These are phyloP conservation scores for Sporothrix variecibatus DNA, from an alignment of 2,329 filamentous ascomycete genomes.

Conservation along the genomic window DNA sequence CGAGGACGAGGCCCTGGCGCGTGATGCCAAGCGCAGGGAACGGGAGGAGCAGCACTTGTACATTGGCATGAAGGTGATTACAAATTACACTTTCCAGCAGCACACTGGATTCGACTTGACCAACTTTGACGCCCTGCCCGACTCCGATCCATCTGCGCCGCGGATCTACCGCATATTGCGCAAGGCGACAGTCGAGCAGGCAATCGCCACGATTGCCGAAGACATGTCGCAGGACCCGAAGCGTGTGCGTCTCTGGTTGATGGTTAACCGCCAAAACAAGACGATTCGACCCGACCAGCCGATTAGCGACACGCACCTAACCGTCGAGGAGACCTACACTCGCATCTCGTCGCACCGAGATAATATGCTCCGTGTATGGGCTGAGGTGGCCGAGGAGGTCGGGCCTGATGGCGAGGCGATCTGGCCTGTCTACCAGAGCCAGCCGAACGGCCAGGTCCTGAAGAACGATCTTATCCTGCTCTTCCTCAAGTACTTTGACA, in stretches of 20 bases:
- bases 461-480: constrained; percentile 72
- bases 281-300: constrained; percentile 89
- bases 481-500: constrained; percentile 91
- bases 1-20: constrained; percentile 64
- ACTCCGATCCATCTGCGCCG: constrained; percentile 66
- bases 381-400: constrained; percentile 72
- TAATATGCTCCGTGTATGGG: constrained; percentile 79
- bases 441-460: constrained; percentile 57
- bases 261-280: constrained; percentile 99
- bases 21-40: constrained; percentile 80
- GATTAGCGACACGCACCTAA: constrained; percentile 74
- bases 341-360: constrained; percentile 62
- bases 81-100: constrained; percentile 75
- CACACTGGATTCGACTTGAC: constrained; percentile 85
- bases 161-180: constrained; percentile 72
- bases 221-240: constrained; percentile 69
- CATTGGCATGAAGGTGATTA: constrained; percentile 79
- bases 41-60: constrained; percentile 94
- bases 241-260: constrained; percentile 83
- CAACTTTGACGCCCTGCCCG: constrained; percentile 61
- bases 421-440: constrained; percentile 67
- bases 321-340: constrained; percentile 67
- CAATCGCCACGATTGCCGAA: constrained; percentile 68
- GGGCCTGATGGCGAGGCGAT: constrained; percentile 67
- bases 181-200: constrained; percentile 73